Conservation (phyloP, 208 protist species). For the Acanthamoeba healyi region DNA sequence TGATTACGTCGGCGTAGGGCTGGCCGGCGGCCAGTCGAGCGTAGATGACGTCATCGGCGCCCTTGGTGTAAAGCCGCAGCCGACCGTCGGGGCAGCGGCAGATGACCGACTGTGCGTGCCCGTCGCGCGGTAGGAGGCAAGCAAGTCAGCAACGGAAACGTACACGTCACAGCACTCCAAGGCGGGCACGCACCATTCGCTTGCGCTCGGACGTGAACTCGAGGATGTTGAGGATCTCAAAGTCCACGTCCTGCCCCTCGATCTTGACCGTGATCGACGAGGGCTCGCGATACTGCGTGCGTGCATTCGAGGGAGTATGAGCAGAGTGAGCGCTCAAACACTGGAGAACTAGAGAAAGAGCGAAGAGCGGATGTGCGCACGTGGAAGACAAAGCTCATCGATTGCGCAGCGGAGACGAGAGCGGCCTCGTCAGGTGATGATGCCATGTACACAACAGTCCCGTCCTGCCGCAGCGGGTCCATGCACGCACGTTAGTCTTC, state of each 20-base stretch:
- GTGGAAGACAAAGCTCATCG: constrained; percentile 83
- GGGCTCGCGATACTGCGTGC: constrained; percentile 63
- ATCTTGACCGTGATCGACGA: constrained; percentile 15
- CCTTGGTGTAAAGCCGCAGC: constrained; percentile 85
- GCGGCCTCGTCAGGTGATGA: constrained; percentile 95
- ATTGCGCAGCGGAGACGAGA: constrained; percentile 92
- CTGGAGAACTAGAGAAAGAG: not conserved
- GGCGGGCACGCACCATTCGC: constrained; percentile 86
- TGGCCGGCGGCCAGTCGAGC: constrained; percentile 75
- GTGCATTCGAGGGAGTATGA: too few relatives aligned
- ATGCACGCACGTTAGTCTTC: too few relatives aligned
- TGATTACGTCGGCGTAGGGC: not conserved
- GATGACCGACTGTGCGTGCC: not conserved
- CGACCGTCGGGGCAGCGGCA: constrained; percentile 24
- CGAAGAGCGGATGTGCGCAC: not conserved
- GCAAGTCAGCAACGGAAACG: not conserved
- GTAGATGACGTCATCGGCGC: constrained; percentile 90
- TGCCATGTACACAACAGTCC: constrained; percentile 91
- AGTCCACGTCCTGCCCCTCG: not conserved
- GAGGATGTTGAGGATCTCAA: constrained; percentile 79
- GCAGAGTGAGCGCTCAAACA: too few relatives aligned
- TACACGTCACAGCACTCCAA: not conserved
- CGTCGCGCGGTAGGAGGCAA: not conserved
- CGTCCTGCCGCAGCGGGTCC: constrained; percentile 10
- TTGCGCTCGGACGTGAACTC: constrained; percentile 87